Evolutionary conservation across 768 basidiomycete species (phyloP), one percentile per base, ranked within the genome.

Genomic region (Mrakia blollopis): DNA sequence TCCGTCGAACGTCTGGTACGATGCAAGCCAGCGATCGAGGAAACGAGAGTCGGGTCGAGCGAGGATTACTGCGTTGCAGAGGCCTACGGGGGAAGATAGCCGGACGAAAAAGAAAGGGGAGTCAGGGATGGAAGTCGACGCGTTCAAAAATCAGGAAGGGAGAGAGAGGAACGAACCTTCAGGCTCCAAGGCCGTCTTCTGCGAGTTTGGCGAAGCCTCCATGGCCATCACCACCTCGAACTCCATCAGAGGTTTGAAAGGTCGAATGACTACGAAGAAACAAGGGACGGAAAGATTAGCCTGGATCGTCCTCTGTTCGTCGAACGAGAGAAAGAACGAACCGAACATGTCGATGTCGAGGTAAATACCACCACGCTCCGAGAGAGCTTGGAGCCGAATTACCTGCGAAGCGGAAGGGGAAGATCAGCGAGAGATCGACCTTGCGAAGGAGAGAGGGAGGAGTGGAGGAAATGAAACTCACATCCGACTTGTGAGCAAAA

Each of bases 301-400:
- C 23, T n/a, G n/a, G n/a, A n/a, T 32, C 35, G 35, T 10, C 32
- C 32, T 35, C 5, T 6, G 69, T 70, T 50, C 47, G 47, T 4
- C 47, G 25, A n/a, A 35, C 72, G 71, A 52, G 50, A 30, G 28
- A 13, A 7, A 35, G 25, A 68, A 41, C 71, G 50, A 25, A 77
- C 76, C 76, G 50, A 57, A 78, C 23, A 78, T 68, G 23, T 78
- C 77, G 54, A 78, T 78, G 28, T 78, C 77, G 41, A 78, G 77
- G 28, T 78, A 78, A 39, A 78, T 78, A 1, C 77, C 77, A 28
- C 77, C 77, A 2, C 67, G 69, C 14, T 54, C 18, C 35, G 57
- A 39, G 39, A 78, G 60, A 0, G 77, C 77, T 37, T 74, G 77
- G 2, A 78, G 65, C 7, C 77, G 73, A 39, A 78, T 73, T n/a